Evolutionary conservation across 257 asterid genomes (phyloP).

Genomic region (Coffea eugenioides): DNA sequence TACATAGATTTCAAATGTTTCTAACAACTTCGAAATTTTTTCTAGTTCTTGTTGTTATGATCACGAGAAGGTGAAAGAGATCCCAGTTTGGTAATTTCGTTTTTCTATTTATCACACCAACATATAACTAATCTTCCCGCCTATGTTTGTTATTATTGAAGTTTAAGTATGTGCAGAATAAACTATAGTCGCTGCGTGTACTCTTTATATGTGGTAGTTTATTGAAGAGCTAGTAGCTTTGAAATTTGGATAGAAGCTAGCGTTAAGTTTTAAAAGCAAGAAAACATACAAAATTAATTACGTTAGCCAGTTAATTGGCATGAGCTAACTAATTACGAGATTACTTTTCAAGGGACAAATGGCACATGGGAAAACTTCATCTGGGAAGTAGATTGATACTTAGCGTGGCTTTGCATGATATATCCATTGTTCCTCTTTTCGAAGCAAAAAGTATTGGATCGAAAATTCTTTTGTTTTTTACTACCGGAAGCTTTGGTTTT

Average conservation of each 20-base stretch:
- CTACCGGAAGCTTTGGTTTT: constrained; percentile 30
- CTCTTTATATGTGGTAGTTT: background rate
- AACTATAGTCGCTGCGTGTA: background rate
- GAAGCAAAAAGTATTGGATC: constrained; percentile 20
- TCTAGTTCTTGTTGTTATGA: background rate
- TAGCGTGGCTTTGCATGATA: constrained; percentile 16
- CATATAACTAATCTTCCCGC: background rate
- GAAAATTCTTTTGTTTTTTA: constrained; percentile 17
- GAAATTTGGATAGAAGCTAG: background rate
- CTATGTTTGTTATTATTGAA: background rate
- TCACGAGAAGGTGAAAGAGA: no score
- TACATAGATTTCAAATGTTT: background rate
- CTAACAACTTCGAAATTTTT: background rate
- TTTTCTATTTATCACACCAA: background rate
- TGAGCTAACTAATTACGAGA: constrained; percentile 4
- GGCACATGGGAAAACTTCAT: constrained; percentile 20
- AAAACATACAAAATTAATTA: background rate
- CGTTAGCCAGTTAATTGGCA: constrained; percentile 19
- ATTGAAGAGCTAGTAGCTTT: background rate
- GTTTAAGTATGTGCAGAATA: no score
- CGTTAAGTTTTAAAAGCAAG: background rate
- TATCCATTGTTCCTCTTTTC: constrained; percentile 16
- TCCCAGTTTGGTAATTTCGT: background rate
- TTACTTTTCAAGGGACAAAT: constrained; percentile 24
- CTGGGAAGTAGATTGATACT: constrained; percentile 13